These are phyloP conservation scores for Pseudogymnoascus verrucosus DNA, from an alignment of 2,329 filamentous ascomycete species.

Conservation along the genomic window DNA sequence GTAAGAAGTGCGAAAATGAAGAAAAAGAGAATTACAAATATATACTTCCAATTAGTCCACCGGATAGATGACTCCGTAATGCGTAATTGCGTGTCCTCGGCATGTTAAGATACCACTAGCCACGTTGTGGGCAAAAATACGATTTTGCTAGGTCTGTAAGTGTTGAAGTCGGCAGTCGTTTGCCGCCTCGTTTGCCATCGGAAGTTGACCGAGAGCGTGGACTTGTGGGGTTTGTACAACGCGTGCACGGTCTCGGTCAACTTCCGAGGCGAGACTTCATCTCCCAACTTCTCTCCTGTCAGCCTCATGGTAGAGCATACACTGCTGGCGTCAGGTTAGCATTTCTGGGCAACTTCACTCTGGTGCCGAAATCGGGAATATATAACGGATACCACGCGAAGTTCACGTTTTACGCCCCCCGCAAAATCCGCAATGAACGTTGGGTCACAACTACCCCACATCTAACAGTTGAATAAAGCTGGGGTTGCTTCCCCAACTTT, in stretches of 20 bases:
- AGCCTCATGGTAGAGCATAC: neutral
- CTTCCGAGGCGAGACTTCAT: constrained; percentile 10
- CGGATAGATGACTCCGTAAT: neutral
- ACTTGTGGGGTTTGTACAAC: neutral
- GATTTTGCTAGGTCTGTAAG: neutral
- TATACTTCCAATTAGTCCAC: neutral
- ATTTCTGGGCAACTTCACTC: neutral
- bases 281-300: neutral
- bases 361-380: neutral
- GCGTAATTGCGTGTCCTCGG: neutral
- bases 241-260: constrained; percentile 6
- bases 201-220: constrained; percentile 6
- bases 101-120: neutral
- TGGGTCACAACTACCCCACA: neutral
- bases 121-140: neutral
- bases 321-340: neutral
- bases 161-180: neutral
- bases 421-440: neutral
- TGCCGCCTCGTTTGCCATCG: constrained; percentile 1
- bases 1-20: neutral
- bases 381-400: neutral
- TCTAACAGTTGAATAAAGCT: constrained; percentile 8
- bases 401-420: neutral
- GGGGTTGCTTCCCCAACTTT: constrained; percentile 10
- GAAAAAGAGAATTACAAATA: neutral